These are phyloP conservation scores for Boletellus sp. DNA, from an alignment of 768 basidiomycete genomes.

Conservation along the genomic window DNA sequence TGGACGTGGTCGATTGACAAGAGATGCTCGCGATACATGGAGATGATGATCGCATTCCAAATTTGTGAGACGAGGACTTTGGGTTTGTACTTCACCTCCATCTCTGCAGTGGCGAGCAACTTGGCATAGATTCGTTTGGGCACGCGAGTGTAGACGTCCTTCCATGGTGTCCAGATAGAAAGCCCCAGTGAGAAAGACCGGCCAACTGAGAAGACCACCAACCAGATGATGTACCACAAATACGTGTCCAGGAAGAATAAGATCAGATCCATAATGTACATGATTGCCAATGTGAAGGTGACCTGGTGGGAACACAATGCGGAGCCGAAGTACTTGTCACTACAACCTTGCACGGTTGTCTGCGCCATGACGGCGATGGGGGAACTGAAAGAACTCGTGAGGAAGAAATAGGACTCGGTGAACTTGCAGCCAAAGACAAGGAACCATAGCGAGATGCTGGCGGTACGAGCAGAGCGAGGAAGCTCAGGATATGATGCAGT, in stretches of 20 bases:
- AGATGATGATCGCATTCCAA: constrained; percentile 99
- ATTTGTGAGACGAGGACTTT: constrained; percentile 99
- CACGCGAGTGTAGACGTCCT: constrained; percentile 91
- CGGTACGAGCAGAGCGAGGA: constrained; percentile 64
- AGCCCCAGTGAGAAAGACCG: constrained; percentile 90
- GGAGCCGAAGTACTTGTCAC: constrained; percentile 76
- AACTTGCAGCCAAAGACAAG: constrained; percentile 97
- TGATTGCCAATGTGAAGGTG: constrained; percentile 91
- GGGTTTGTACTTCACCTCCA: constrained; percentile 99
- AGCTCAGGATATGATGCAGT: constrained; percentile 94
- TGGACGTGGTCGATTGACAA: constrained; percentile 98
- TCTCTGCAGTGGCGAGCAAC: constrained; percentile 89
- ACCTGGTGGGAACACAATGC: constrained; percentile 89
- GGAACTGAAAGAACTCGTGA: constrained; percentile 93
- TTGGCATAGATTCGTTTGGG: constrained; percentile 99
- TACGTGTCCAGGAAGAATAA: constrained; percentile 99
- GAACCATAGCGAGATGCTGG: constrained; percentile 85
- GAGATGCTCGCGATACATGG: constrained; percentile 99
- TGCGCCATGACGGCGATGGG: constrained; percentile 97
- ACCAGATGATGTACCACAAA: constrained; percentile 99
- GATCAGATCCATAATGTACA: constrained; percentile 98
- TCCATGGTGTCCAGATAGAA: constrained; percentile 99
- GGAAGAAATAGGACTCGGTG: constrained; percentile 95
- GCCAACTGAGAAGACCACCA: constrained; percentile 88
- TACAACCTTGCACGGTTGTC: constrained; percentile 89